These are phyloP conservation scores for Pelargonium myrrhifolium DNA, from an alignment of 441 rosid genomes.

Conservation along the genomic window DNA sequence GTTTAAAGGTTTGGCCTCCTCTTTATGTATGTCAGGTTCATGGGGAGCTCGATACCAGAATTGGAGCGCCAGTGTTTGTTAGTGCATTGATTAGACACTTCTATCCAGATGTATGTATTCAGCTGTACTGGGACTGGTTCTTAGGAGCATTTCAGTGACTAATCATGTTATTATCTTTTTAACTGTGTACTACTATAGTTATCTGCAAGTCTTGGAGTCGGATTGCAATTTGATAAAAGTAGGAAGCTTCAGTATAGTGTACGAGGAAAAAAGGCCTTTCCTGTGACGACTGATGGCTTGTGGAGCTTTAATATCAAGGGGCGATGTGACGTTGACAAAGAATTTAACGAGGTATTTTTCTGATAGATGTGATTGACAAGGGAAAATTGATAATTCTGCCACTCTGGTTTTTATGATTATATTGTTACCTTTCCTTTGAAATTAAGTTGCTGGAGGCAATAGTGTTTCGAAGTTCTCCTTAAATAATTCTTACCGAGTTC, in stretches of 20 bases:
- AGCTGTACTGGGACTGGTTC: background rate
- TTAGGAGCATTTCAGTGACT: background rate
- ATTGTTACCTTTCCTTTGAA: background rate
- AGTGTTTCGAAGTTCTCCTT: background rate
- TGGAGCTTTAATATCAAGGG: conserved; percentile 73
- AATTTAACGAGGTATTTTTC: conserved; percentile 49
- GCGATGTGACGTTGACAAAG: conserved; percentile 58
- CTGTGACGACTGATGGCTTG: conserved; percentile 38
- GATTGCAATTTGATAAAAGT: conserved; percentile 57
- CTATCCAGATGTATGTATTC: conserved; percentile 47
- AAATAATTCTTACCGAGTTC: background rate
- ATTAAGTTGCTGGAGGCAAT: background rate
- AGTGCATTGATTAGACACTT: conserved; percentile 60
- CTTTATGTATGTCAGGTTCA: conserved; percentile 46
- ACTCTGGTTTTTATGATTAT: background rate
- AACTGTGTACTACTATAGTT: conserved; percentile 30
- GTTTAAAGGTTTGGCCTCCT: background rate
- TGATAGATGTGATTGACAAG: background rate
- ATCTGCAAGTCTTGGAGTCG: conserved; percentile 55
- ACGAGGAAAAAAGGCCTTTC: conserved; percentile 66
- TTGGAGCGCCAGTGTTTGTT: conserved; percentile 49
- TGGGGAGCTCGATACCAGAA: conserved; percentile 80
- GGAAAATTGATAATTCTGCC: background rate
- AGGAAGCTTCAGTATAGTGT: conserved; percentile 53
- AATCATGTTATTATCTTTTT: conserved; percentile 7